Conservation (phyloP, 106 monocot genomes). For the Dendrobium nobile region DNA sequence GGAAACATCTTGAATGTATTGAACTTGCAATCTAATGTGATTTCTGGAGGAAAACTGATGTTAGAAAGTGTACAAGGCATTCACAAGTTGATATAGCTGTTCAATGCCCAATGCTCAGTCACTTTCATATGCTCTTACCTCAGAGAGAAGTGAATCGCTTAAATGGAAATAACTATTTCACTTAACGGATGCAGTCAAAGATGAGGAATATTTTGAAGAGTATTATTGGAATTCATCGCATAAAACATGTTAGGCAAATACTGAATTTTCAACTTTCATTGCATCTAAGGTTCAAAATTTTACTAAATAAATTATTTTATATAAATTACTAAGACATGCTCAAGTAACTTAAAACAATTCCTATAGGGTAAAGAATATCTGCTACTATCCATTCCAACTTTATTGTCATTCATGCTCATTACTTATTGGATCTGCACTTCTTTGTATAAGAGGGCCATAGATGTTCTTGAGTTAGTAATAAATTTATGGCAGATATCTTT, state of each 20-base stretch:
- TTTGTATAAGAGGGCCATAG: neutral
- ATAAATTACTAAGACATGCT: neutral
- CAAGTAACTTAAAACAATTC: neutral
- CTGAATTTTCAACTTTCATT: neutral
- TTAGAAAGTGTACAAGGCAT: neutral
- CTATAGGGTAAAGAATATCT: neutral
- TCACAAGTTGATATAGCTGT: neutral
- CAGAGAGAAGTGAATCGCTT: neutral
- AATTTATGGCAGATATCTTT: conserved; percentile 48
- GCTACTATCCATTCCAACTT: neutral
- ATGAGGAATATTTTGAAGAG: neutral
- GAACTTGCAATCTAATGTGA: neutral
- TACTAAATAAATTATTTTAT: neutral
- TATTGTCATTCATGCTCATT: neutral
- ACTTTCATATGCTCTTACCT: neutral
- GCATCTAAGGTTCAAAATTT: neutral
- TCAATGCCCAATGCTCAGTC: neutral
- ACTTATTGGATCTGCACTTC: neutral
- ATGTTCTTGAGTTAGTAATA: neutral
- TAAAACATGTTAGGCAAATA: neutral
- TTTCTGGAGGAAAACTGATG: neutral
- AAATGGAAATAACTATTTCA: neutral
- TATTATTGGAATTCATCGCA: neutral
- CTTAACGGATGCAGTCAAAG: neutral
- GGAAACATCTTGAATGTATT: conserved; percentile 2